Evolutionary conservation across 116 monocot genomes (phyloP).

Genomic region (Posidonia oceanica): DNA sequence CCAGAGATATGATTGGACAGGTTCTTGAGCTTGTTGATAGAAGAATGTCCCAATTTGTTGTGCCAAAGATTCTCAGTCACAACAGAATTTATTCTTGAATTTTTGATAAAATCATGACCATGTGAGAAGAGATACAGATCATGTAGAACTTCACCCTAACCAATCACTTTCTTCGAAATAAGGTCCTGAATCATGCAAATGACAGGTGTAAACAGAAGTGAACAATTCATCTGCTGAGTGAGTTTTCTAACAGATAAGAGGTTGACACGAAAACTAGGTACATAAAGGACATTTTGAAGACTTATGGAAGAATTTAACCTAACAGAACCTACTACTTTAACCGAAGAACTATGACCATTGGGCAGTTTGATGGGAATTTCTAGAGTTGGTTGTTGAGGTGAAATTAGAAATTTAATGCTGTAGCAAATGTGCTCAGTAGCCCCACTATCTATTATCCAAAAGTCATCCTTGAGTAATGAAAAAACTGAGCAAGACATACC

Average conservation of each 20-base stretch:
- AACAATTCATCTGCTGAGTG: background rate
- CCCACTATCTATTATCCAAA: too few species aligned
- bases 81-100: too few species aligned
- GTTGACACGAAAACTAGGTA: background rate
- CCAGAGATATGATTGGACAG: too few species aligned
- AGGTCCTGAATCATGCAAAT: background rate
- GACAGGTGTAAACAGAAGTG: background rate
- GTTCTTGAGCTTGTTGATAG: too few species aligned
- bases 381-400: too few species aligned
- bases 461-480: too few species aligned
- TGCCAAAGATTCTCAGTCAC: too few species aligned
- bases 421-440: too few species aligned
- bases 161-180: background rate
- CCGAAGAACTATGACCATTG: background rate
- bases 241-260: background rate
- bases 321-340: background rate
- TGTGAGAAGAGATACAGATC: background rate
- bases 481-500: too few species aligned
- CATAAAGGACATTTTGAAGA: background rate
- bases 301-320: background rate
- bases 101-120: too few species aligned
- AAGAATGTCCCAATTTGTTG: too few species aligned
- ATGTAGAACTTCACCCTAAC: background rate
- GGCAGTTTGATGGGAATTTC: background rate
- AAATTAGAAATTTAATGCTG: too few species aligned